Base-by-base conservation (phyloP, 495 filamentous ascomycete genomes). In the Bacidia rubella region DNA sequence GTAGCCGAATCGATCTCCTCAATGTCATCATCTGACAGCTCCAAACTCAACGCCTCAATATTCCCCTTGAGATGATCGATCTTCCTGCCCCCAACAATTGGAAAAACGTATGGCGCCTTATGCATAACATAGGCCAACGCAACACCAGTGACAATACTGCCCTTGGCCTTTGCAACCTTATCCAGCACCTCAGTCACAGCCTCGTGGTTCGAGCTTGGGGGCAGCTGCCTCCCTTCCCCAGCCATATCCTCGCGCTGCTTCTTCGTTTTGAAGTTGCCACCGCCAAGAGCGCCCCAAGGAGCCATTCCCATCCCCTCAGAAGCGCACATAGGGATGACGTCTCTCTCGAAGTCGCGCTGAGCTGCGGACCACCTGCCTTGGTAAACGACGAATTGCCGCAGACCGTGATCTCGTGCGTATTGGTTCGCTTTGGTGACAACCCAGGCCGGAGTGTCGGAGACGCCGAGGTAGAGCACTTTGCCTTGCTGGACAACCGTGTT, bases 71-170 rank as follows among this genome's bases (percentile, higher is more conserved):
- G 61, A 53, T 85, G 78, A 58, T 78, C 74, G 45, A 82, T 65
- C 62, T 78, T 85, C 9, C 80, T 63, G 0, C 77, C 78, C 15
- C 83, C 85, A 22, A 86, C 70, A 57, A 88, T 85, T 1, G 85
- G 85, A 58, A 81, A 83, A 35, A 86, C 82, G 58, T 87, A 82
- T 1, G 83, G 80, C n/a, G 81, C 70, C 67, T 87, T 87, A 57
- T 78, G 73, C 71, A 80, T 75, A 0, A 87, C 79, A 61, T 89
- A 89, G 9, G 85, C 83, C 39, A 87, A 63, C 3, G 84, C 84
- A 10, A 71, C 57, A 44, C 56, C 60, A 0, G 68, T 69, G 17
- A 76, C 57, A 1, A 58, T 50, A 11, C 68, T 74, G 3, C 67
- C 68, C 57, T 79, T 78, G 45, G 60, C 63, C 3, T 73, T 69